Evolutionary conservation across 2,329 filamentous ascomycete species (phyloP).

Genomic region (Sclerotiophoma versabilis): DNA sequence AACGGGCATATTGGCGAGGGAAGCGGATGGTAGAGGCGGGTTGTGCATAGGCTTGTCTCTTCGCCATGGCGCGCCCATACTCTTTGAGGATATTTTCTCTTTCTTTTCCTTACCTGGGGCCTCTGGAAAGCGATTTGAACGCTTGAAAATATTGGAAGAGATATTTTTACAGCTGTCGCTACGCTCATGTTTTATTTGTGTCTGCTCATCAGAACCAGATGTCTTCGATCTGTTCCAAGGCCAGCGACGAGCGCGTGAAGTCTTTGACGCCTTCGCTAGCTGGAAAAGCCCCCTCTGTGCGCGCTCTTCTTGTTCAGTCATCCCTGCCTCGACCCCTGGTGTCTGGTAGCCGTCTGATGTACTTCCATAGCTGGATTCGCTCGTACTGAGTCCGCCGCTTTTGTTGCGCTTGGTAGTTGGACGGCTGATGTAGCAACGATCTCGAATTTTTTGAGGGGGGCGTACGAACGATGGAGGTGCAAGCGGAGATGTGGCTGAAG

Average conservation of each 20-base stretch:
- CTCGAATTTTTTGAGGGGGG: constrained; percentile 14
- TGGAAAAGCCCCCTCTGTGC: constrained; percentile 25
- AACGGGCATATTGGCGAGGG: constrained; percentile 25
- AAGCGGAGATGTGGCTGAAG: background rate
- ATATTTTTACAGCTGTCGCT: constrained; percentile 3
- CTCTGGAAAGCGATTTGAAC: constrained; percentile 24
- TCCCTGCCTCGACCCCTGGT: constrained; percentile 4
- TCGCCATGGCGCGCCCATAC: constrained; percentile 4
- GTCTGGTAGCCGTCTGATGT: constrained; percentile 18
- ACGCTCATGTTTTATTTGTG: constrained; percentile 1
- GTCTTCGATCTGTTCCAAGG: constrained; percentile 21
- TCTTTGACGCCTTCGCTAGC: constrained; percentile 21
- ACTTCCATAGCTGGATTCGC: constrained; percentile 18
- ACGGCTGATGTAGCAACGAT: constrained; percentile 22
- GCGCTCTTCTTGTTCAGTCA: constrained; percentile 15
- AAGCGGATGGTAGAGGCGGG: constrained; percentile 1
- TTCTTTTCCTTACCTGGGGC: constrained; percentile 4
- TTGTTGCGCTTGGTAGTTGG: constrained; percentile 14
- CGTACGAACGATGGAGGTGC: constrained; percentile 17
- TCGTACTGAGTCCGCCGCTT: constrained; percentile 22
- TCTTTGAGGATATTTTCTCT: constrained; percentile 2
- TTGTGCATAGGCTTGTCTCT: constrained; percentile 5
- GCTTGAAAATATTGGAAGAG: constrained; percentile 29
- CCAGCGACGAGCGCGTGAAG: constrained; percentile 27
- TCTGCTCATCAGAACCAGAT: constrained; percentile 7